Conservation (phyloP, 2,329 filamentous ascomycete genomes). For the Fusarium annulatum region DNA sequence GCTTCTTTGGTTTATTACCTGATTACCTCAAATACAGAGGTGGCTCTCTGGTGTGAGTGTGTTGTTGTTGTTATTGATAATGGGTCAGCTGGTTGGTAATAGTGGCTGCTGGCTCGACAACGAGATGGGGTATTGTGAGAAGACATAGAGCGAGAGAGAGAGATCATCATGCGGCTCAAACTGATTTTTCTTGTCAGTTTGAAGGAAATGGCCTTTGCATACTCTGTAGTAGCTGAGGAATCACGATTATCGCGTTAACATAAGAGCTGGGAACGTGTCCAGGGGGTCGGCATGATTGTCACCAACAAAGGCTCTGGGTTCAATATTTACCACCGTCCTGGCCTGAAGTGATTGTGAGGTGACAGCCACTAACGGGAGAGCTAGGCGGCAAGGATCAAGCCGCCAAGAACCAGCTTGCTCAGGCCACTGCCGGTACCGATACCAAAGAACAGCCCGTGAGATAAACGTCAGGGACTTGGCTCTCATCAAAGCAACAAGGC, state of each 20-base stretch:
- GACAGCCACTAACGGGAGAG: constrained; percentile 38
- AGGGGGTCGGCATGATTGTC: constrained; percentile 9
- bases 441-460: constrained; percentile 6
- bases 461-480: constrained; percentile 33
- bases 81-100: constrained; percentile 17
- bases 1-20: constrained; percentile 20
- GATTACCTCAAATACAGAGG: constrained; percentile 12
- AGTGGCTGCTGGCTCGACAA: constrained; percentile 37
- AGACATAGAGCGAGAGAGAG: not conserved
- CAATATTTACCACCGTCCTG: constrained; percentile 37
- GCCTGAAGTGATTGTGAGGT: constrained; percentile 37
- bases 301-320: constrained; percentile 23
- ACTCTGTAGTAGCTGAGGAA: not conserved
- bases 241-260: not conserved
- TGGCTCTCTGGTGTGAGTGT: constrained; percentile 9
- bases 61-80: constrained; percentile 28
- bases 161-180: not conserved
- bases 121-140: not conserved
- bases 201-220: not conserved
- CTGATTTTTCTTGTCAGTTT: not conserved
- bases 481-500: constrained; percentile 33
- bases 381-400: constrained; percentile 21
- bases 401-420: constrained; percentile 25
- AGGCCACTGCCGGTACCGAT: constrained; percentile 1
- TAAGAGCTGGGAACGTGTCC: not conserved